Evolutionary conservation across 495 filamentous ascomycete species (phyloP), one percentile per base, ranked within the genome.

Genomic region (Talaromyces stipitatus): DNA sequence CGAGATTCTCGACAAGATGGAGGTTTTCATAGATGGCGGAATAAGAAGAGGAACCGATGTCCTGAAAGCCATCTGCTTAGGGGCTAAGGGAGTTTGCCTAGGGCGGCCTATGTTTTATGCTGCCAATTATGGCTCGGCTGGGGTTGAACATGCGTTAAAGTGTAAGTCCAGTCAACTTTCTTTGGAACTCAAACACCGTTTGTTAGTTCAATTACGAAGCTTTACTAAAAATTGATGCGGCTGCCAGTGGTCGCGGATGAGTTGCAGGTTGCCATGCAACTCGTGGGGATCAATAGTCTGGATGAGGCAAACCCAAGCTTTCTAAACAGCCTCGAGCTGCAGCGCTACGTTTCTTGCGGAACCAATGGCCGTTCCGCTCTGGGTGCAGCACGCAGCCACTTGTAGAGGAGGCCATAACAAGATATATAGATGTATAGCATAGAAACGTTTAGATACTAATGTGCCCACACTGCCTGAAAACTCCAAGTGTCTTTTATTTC

Each of bases 21-120:
- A 97, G 67, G 85, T 97, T 0, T 96, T 88, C 78, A 82, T 98
- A 11, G 92, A 98, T 66, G 92, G 94, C 16, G 94, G 94, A 0
- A 88, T 98, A 59, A 85, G 83, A 64, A 78, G 94, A 24, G 94
- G 94, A 0, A 95, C 91, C 0, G 92, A 97, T 69, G 84, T 96
- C 3, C 83, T 98, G 27, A 97, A 95, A 71, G 91, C 91, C 29
- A 68, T 97, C 28, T 89, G 86, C 62, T 71, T 98, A 20, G 91
- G 92, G 1, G 92, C 91, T 0, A 91, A 78, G 41, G 92, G 86
- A 12, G 92, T 96, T 2, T 90, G 91, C 0, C 78, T 96, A 53
- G 92, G 92, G 2, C 74, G 92, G 20, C 48, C 48, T 16, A 30
- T 30, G 9, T 11, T 52, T 2, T 52, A 52, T 18, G 29, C 48